Conservation (phyloP, 495 filamentous ascomycete genomes). For the Clavariopsis aquatica region DNA sequence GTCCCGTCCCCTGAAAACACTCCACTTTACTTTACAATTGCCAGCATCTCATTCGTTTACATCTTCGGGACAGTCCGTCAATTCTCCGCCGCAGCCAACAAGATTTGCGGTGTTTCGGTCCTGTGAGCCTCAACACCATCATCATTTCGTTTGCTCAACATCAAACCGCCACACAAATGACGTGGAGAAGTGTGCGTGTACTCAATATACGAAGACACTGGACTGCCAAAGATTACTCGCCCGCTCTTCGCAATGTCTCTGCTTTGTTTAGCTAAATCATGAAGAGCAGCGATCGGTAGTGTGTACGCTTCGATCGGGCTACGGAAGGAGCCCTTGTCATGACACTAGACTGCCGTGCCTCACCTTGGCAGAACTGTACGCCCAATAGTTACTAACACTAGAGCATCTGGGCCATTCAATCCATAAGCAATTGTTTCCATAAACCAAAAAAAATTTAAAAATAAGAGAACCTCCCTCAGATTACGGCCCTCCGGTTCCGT, state of each 20-base stretch:
- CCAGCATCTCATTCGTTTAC: not conserved
- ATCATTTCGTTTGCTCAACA: not conserved
- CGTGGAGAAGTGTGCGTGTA: not conserved
- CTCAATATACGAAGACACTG: not conserved
- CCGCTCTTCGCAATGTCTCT: not conserved
- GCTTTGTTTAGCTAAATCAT: not conserved
- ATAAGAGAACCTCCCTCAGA: too few species aligned
- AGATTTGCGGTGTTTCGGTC: not conserved
- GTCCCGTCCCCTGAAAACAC: not conserved
- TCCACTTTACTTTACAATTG: not conserved
- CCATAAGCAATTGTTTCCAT: not conserved
- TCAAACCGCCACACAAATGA: not conserved
- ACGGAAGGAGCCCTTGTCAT: not conserved
- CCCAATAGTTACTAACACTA: not conserved
- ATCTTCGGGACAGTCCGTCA: not conserved
- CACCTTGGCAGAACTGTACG: not conserved
- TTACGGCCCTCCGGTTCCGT: not conserved
- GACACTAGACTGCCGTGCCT: not conserved
- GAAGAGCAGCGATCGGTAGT: not conserved
- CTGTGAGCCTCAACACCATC: not conserved
- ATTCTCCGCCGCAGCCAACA: not conserved
- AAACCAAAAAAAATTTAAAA: not conserved
- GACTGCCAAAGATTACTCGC: not conserved
- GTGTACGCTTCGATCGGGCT: not conserved
- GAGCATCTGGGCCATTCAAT: conserved; percentile 5